phyloP scores from a whole-genome alignment of 306 rosid genomes.

The Vachellia pachyceras region DNA sequence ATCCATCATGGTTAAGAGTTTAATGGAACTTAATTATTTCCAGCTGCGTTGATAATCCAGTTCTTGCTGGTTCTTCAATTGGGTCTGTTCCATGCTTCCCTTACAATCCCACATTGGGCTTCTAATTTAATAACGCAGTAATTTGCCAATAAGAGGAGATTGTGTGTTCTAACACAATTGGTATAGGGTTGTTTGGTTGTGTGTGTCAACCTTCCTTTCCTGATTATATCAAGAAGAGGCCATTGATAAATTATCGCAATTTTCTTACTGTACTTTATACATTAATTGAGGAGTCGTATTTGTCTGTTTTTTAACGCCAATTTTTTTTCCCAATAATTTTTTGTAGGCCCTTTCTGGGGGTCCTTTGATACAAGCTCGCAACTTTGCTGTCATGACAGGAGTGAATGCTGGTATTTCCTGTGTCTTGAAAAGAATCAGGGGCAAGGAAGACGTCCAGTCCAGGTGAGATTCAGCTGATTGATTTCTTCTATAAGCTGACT shows the following conservation, averaged over 20 bases:
- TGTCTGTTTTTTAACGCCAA: slow-evolving; percentile 27
- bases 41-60: neutral
- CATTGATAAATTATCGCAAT: neutral
- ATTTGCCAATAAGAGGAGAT: neutral
- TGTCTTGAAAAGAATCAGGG: slow-evolving; percentile 90
- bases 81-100: neutral
- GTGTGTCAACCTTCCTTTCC: too few relatives aligned
- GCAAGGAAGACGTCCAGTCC: slow-evolving; percentile 92
- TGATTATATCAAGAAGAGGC: neutral
- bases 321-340: neutral
- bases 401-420: slow-evolving; percentile 93
- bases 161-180: too few relatives aligned
- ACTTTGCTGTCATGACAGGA: slow-evolving; percentile 98
- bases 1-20: neutral
- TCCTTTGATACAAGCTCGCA: slow-evolving; percentile 87
- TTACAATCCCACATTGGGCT: neutral
- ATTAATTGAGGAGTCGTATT: neutral
- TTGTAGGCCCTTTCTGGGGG: slow-evolving; percentile 91
- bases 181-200: too few relatives aligned
- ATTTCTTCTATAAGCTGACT: neutral
- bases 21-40: neutral
- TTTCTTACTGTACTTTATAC: neutral
- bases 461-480: slow-evolving; percentile 56
- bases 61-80: neutral
- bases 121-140: neutral